A percentile compares a stretch with the other conserved stretches of the same genome.
These are phyloP conservation scores for Perilla frutescens DNA, from an alignment of 257 asterid genomes.

Conservation along the genomic window DNA sequence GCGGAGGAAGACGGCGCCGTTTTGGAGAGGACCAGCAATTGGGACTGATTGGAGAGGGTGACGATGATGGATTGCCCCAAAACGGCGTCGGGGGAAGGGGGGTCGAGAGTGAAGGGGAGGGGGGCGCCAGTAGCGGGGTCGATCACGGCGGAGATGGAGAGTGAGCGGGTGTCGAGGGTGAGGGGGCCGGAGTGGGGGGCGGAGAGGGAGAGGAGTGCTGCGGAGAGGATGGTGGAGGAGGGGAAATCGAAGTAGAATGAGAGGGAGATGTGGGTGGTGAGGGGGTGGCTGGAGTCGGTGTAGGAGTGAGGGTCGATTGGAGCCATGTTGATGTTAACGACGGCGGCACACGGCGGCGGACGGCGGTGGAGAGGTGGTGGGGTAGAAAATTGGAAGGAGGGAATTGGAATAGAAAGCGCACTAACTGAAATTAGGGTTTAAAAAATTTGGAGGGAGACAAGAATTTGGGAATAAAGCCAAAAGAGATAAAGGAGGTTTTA, in stretches of 20 bases:
- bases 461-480: slow-evolving; percentile 30
- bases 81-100: slow-evolving; percentile 52
- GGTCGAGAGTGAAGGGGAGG: slow-evolving; percentile 60
- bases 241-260: slow-evolving; percentile 85
- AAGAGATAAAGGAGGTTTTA: background rate
- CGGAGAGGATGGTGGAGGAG: slow-evolving; percentile 71
- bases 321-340: slow-evolving; percentile 50
- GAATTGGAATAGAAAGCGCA: slow-evolving; percentile 31
- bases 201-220: slow-evolving; percentile 76
- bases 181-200: slow-evolving; percentile 66
- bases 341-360: slow-evolving; percentile 20
- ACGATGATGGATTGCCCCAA: slow-evolving; percentile 63
- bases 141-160: slow-evolving; percentile 61
- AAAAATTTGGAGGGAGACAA: slow-evolving; percentile 45
- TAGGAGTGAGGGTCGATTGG: slow-evolving; percentile 89
- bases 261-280: slow-evolving; percentile 82
- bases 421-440: slow-evolving; percentile 34
- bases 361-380: slow-evolving; percentile 29
- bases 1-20: slow-evolving; percentile 73
- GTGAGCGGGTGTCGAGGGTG: slow-evolving; percentile 82
- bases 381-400: slow-evolving; percentile 10
- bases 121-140: slow-evolving; percentile 57
- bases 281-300: slow-evolving; percentile 82
- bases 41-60: slow-evolving; percentile 65
- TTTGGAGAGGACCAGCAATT: slow-evolving; percentile 52